Evolutionary conservation across 345 rosid genomes (phyloP).

Genomic region (Corymbia maculata): DNA sequence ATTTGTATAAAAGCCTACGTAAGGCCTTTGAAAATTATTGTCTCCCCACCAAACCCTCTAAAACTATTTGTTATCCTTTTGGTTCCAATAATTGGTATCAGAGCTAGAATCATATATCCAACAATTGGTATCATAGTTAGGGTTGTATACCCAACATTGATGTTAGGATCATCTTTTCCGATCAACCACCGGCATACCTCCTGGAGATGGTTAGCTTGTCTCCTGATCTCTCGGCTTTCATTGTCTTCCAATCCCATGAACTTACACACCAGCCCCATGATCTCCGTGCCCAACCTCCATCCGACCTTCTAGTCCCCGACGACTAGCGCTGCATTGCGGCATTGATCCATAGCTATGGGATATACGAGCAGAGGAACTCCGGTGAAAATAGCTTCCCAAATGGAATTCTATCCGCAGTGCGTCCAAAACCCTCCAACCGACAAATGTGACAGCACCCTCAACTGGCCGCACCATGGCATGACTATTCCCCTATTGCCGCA

Average conservation of each 20-base stretch:
- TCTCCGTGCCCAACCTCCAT: slow-evolving; percentile 1
- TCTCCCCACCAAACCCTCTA: too few relatives aligned
- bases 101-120: too few relatives aligned
- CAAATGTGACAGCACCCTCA: slow-evolving; percentile 15
- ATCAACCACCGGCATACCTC: slow-evolving; percentile 7
- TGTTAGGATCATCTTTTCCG: slow-evolving; percentile 30
- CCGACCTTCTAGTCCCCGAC: slow-evolving; percentile 19
- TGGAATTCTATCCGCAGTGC: slow-evolving; percentile 25
- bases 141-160: background rate
- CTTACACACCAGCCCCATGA: background rate
- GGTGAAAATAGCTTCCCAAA: slow-evolving; percentile 6
- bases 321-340: background rate
- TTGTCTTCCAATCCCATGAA: slow-evolving; percentile 1
- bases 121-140: too few relatives aligned
- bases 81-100: too few relatives aligned
- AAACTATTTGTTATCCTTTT: too few relatives aligned
- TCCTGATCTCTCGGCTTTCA: slow-evolving; percentile 2
- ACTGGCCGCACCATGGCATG: slow-evolving; percentile 51
- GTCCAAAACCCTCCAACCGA: slow-evolving; percentile 22
- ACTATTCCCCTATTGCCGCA: slow-evolving; percentile 13
- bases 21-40: too few relatives aligned
- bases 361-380: slow-evolving; percentile 15
- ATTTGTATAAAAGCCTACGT: too few relatives aligned
- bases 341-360: slow-evolving; percentile 14
- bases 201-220: background rate